Evolutionary conservation across 2,329 filamentous ascomycete species (phyloP).

Genomic region (Eutypella sp.): DNA sequence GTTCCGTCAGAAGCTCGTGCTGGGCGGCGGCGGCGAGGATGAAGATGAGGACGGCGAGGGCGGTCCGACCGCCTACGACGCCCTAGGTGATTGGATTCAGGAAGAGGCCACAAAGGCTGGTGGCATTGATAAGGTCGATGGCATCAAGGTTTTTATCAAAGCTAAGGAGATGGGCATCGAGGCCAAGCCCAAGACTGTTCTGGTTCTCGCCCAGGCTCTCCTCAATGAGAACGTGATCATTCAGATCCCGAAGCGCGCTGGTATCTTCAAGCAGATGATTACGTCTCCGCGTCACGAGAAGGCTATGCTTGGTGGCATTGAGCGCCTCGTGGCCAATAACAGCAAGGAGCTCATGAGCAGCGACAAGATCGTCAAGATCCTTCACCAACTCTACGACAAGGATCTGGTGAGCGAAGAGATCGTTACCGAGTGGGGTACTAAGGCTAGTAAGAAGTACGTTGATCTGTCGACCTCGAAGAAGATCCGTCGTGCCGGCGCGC

Average conservation of each 20-base stretch:
- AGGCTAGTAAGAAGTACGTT: slow-evolving; percentile 98
- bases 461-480: slow-evolving; percentile 86
- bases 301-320: slow-evolving; percentile 88
- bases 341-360: slow-evolving; percentile 65
- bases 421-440: slow-evolving; percentile 84
- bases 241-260: slow-evolving; percentile 78
- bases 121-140: slow-evolving; percentile 72
- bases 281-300: slow-evolving; percentile 93
- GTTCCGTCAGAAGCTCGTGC: slow-evolving; percentile 84
- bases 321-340: slow-evolving; percentile 74
- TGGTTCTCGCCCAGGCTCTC: slow-evolving; percentile 87
- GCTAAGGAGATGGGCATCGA: slow-evolving; percentile 95
- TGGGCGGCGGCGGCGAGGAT: slow-evolving; percentile 68
- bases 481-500: slow-evolving; percentile 89
- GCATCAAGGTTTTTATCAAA: slow-evolving; percentile 91
- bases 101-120: slow-evolving; percentile 66
- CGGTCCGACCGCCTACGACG: slow-evolving; percentile 75
- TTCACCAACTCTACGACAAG: slow-evolving; percentile 85
- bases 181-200: slow-evolving; percentile 85
- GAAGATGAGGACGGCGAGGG: slow-evolving; percentile 78
- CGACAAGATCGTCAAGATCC: slow-evolving; percentile 74
- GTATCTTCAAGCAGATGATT: slow-evolving; percentile 85
- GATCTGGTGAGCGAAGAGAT: slow-evolving; percentile 87
- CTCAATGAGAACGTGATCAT: slow-evolving; percentile 87
- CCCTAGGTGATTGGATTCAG: slow-evolving; percentile 89